Evolutionary conservation across 116 monocot species (phyloP).

Genomic region (Iris pallida): DNA sequence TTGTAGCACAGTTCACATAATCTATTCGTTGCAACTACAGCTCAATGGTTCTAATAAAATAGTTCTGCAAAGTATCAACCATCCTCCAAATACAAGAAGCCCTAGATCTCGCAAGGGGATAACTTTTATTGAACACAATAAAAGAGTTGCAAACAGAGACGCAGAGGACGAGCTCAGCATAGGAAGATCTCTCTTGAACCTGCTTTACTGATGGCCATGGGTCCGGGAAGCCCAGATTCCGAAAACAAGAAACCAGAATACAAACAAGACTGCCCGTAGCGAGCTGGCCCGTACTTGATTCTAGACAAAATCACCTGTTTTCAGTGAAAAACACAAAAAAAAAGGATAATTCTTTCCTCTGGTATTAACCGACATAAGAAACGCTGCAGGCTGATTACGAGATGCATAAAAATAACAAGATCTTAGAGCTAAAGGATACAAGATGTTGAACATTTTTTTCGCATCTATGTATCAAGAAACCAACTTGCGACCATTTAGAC

Average conservation of each 20-base stretch:
- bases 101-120: not conserved
- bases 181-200: not conserved
- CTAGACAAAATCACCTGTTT: conserved; percentile 28
- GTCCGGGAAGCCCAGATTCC: conserved; percentile 80
- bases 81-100: not conserved
- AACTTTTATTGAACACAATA: not conserved
- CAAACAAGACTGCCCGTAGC: conserved; percentile 61
- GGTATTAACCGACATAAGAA: too few species aligned
- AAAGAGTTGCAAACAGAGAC: not conserved
- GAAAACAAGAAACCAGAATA: conserved; percentile 81
- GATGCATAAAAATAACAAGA: too few species aligned
- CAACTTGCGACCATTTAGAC: too few species aligned
- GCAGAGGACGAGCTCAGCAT: not conserved
- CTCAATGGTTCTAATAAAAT: not conserved
- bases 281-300: conserved; percentile 64
- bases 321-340: too few species aligned
- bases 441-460: too few species aligned
- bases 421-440: too few species aligned
- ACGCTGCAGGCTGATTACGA: too few species aligned
- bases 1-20: not conserved
- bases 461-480: too few species aligned
- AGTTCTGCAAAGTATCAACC: not conserved
- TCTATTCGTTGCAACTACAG: not conserved
- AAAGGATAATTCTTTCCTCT: too few species aligned
- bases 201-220: conserved; percentile 11